Base-by-base conservation (phyloP, 139 green algal genomes). In the Tetradesmus obliquus region DNA sequence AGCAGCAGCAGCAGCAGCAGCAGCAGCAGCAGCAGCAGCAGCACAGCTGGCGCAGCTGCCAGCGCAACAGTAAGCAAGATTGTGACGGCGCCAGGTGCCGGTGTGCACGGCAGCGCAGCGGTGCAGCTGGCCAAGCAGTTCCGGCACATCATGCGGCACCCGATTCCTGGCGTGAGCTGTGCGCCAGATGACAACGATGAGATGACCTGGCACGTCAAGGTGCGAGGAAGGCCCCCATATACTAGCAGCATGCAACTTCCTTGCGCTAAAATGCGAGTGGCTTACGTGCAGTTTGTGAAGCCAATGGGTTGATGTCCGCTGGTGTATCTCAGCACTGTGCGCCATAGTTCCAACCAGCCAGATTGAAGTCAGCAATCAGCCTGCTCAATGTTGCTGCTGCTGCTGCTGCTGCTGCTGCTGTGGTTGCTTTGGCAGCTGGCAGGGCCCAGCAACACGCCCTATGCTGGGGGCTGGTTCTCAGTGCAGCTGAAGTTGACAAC, bases 91-190 rank as follows among this genome's bases (percentile, higher is more conserved):
- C 82, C 82, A 7, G 82, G 82, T 54, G 55, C 54, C 17, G 55
- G 82, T 1, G 5, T 22, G 54, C 3, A 55, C 20, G 19, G 3
- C 54, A 71, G 84, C n/a, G 66, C 57, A 32, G 55, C 22, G 19
- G 84, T 45, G 45, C 84, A 88, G 57, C 57, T 88, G 9, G 84
- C 84, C 5, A 88, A 88, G 57, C 84, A 88, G 84, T 88, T 88
- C 84, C 57, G 84, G 84, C 55, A 88, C 32, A 24, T 88, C 55
- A 79, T 88, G 57, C 71, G 66, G n/a, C 55, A 88, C 66, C 84
- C 84, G 3, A 79, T 88, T 58, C 57, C 84, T 88, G 84, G 84
- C 13, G 57, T 88, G 57, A 79, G 55, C 45, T 57, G 15, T 22
- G 84, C 84, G 20, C 84, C 84, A 19, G 84, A 88, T 79, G 58